Percentiles rank a stretch among this genome's conserved stretches.
phyloP scores from a whole-genome alignment of 345 rosid genomes.

The Angophora floribunda region DNA sequence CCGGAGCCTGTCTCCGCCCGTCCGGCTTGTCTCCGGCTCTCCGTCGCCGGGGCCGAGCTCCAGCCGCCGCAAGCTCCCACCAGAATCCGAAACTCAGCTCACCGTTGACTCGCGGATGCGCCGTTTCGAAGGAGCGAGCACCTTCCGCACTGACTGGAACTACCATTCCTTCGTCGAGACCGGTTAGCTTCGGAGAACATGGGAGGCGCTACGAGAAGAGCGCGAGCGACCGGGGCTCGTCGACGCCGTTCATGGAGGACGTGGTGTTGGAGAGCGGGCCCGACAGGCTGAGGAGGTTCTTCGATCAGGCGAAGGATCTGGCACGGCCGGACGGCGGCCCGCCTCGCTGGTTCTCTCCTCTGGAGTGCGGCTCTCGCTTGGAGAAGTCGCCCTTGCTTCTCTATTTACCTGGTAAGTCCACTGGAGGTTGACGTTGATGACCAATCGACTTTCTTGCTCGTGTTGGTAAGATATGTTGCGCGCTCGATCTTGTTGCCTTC shows the following conservation, averaged over 20 bases:
- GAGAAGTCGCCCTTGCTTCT: constrained; percentile 59
- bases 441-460: background rate
- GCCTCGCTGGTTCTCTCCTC: constrained; percentile 70
- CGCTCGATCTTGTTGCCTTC: background rate
- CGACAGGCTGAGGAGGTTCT: constrained; percentile 28
- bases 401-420: constrained; percentile 53
- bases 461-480: background rate
- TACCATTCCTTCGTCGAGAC: background rate
- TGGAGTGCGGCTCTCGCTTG: constrained; percentile 35
- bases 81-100: background rate
- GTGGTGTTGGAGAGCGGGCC: background rate
- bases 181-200: background rate
- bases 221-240: background rate
- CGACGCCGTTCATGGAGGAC: constrained; percentile 3
- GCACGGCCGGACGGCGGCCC: constrained; percentile 42
- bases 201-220: background rate
- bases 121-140: constrained; percentile 1
- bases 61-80: background rate
- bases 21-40: background rate
- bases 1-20: background rate
- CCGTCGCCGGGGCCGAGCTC: background rate
- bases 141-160: background rate
- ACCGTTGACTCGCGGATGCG: background rate
- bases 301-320: constrained; percentile 35
- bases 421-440: background rate